These are phyloP conservation scores for Mycena indigotica DNA, from an alignment of 768 basidiomycete genomes.

Conservation along the genomic window DNA sequence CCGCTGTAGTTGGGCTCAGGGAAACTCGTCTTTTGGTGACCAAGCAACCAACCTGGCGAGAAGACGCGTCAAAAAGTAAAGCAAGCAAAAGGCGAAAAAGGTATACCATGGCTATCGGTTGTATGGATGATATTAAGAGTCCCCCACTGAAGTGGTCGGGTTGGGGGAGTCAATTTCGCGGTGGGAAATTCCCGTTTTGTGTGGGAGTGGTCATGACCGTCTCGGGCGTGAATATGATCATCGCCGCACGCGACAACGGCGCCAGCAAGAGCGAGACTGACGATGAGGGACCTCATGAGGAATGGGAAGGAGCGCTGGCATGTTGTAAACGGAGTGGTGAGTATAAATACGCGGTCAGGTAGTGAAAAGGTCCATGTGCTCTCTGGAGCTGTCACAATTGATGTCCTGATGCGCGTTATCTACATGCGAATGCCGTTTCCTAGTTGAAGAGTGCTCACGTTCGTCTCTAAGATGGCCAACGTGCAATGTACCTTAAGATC, in stretches of 20 bases:
- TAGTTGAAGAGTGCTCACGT: too few relatives aligned
- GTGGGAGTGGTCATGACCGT: slow-evolving; percentile 28
- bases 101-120: slow-evolving; percentile 63
- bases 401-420: neutral
- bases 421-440: neutral
- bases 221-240: slow-evolving; percentile 18
- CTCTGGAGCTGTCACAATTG: neutral
- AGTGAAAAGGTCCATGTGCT: neutral
- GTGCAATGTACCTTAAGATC: too few relatives aligned
- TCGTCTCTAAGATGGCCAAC: too few relatives aligned
- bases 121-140: slow-evolving; percentile 74
- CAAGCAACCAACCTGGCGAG: slow-evolving; percentile 65
- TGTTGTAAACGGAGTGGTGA: neutral
- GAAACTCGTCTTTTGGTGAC: slow-evolving; percentile 73
- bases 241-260: slow-evolving; percentile 17
- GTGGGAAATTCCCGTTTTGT: slow-evolving; percentile 41
- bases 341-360: neutral
- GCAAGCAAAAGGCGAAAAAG: too few relatives aligned
- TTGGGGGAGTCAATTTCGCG: slow-evolving; percentile 50
- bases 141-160: slow-evolving; percentile 61
- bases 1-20: slow-evolving; percentile 80
- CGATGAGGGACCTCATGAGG: slow-evolving; percentile 12
- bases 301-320: neutral
- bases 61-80: neutral
- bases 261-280: slow-evolving; percentile 48